Base-by-base conservation (phyloP, 2,329 filamentous ascomycete genomes). In the Sarocladium strictum region DNA sequence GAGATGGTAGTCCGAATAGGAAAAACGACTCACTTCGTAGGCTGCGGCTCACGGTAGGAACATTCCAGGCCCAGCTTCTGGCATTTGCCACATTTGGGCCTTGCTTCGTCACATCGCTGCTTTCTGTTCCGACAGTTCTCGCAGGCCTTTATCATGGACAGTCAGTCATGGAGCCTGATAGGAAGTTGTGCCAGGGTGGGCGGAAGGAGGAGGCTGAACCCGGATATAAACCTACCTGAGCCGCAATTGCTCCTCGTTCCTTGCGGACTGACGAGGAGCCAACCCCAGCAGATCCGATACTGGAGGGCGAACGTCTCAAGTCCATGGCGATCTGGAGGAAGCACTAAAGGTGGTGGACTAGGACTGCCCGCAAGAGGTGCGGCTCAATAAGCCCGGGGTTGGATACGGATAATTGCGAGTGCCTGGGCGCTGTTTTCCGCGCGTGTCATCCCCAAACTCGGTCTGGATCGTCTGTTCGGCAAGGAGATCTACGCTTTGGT, bases 101-200 rank as follows among this genome's bases (percentile, higher is more conserved):
- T 72, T 61, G 76, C 72, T 64, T 86, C 83, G 64, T 85, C 81
- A 67, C 83, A 86, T 70, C 78, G 82, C 60, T 84, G 81, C 67
- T 86, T 86, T 59, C 83, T 79, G 52, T 65, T 69, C 50, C 80
- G 76, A 65, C 81, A 84, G 27, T 75, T 81, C 61, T 84, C 79
- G 68, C 81, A 84, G 19, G 81, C 80, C 71, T 77, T 29, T 12
- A 32, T 7, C 29, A 32, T 32, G 10, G 50, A 21, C 15, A 14
- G 11, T 21, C 17, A 52, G 37, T n/a, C n/a, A n/a, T n/a, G n/a
- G n/a, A n/a, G n/a, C n/a, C n/a, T n/a, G n/a, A n/a, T n/a, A n/a
- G n/a, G n/a, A n/a, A n/a, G n/a, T n/a, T n/a, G n/a, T n/a, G n/a
- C n/a, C n/a, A n/a, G n/a, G n/a, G n/a, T n/a, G n/a, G n/a, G n/a